Evolutionary conservation across 164 flowering plant genomes (phyloP).

Genomic region (Aristolochia californica): DNA sequence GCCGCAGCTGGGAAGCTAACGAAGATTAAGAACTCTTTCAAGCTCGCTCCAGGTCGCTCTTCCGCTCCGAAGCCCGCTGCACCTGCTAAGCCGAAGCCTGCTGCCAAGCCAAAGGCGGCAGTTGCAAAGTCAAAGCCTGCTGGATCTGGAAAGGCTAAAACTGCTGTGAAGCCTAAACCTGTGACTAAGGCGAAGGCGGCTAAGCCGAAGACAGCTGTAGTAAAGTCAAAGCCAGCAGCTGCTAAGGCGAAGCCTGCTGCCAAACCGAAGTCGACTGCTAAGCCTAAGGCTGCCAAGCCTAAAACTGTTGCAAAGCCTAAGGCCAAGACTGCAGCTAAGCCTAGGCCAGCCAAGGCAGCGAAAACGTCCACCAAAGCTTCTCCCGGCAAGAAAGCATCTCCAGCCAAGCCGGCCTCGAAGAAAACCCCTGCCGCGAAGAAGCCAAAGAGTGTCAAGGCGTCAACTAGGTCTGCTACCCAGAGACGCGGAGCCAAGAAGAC

Average conservation of each 20-base stretch:
- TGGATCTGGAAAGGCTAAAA: constrained; percentile 10
- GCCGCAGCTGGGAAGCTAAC: constrained; percentile 46
- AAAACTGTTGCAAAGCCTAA: constrained; percentile 13
- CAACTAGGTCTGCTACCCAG: constrained; percentile 9
- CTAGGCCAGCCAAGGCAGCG: constrained; percentile 16
- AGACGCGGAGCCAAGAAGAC: constrained; percentile 9
- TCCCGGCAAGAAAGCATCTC: constrained; percentile 15
- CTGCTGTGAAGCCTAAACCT: constrained; percentile 11
- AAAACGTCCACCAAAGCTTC: constrained; percentile 17
- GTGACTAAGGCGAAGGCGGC: constrained; percentile 18
- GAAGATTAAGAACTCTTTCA: constrained; percentile 52
- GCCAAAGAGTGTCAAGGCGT: constrained; percentile 9
- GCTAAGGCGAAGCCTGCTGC: constrained; percentile 17
- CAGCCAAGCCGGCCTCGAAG: constrained; percentile 13
- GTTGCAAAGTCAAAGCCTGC: constrained; percentile 9
- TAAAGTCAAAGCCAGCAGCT: neutral
- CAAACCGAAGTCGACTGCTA: constrained; percentile 10
- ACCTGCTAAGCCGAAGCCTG: constrained; percentile 14
- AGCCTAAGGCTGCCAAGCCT: constrained; percentile 13
- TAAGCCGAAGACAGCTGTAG: constrained; percentile 12
- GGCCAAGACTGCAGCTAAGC: constrained; percentile 16
- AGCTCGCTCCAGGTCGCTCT: constrained; percentile 23
- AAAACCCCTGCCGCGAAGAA: constrained; percentile 6
- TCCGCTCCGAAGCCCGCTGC: constrained; percentile 8
- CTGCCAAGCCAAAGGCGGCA: constrained; percentile 12